Base-by-base conservation (phyloP, 805 yeast genomes). In the Ogataea minuta region DNA sequence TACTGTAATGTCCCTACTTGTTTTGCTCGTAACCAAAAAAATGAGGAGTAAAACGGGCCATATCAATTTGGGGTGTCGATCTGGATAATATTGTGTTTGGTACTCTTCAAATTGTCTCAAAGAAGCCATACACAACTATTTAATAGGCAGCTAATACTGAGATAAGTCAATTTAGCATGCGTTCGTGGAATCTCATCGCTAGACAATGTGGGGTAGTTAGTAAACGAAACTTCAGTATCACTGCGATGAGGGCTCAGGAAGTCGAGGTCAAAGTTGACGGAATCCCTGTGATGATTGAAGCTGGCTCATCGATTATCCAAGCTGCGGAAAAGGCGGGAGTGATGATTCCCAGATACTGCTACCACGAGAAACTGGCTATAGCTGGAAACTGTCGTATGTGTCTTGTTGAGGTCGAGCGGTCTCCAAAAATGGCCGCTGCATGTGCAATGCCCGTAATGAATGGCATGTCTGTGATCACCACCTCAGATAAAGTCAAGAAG, bases 301-400 rank as follows among this genome's bases (percentile, higher is more conserved):
- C 89, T 34, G 95, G 95, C 2, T 77, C 95, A 30, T 82, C 95
- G 13, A 81, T 87, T 46, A 86, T 87, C 59, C 95, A 87, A 67
- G 95, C 95, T 36, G 88, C 91, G 49, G 95, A 87, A 58, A 81
- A 82, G 66, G 95, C 95, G 28, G 95, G 95, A 41, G 90, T 85
- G 29, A 73, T 81, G 43, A 82, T 87, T 36, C 95, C 95, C 28
- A 76, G 95, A 51, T 87, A 87, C 71, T 87, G 95, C 67, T 87
- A 84, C 72, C 95, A 87, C 66, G 95, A 87, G 57, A 85, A 86
- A 64, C 74, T 87, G 50, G 90, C 95, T 24, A 77, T 86, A 58
- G 95, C 95, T 9, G 95, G 95, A 59, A 87, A 86, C 69, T 86
- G 95, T 65, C 81, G 95, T 65, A 86, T 86, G 95, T 86, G 95